phyloP scores from a whole-genome alignment of 148 eudicot genomes.

The Chenopodium album region DNA sequence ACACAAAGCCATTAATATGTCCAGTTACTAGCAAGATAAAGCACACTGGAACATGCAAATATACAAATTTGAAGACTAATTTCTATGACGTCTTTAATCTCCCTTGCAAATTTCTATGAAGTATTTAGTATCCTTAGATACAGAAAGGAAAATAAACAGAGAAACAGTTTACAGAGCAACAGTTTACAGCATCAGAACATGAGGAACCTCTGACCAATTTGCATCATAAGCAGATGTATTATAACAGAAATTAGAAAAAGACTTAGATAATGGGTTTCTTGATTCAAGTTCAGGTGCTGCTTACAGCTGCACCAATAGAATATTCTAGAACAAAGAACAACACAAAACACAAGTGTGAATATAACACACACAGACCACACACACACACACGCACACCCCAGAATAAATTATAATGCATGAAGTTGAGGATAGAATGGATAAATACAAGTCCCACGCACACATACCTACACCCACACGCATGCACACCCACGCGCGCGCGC shows the following conservation, averaged over 20 bases:
- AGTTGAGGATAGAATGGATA: neutral
- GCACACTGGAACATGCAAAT: neutral
- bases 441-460: neutral
- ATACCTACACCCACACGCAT: no score
- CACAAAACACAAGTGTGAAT: neutral
- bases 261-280: neutral
- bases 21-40: neutral
- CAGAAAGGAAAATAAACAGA: constrained; percentile 1
- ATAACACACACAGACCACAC: no score
- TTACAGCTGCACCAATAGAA: neutral
- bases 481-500: no score
- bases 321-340: neutral
- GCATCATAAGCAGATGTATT: neutral
- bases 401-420: neutral
- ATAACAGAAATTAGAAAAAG: neutral
- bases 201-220: neutral
- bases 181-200: neutral
- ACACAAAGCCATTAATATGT: constrained; percentile 8
- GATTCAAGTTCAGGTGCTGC: neutral
- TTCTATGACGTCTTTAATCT: neutral
- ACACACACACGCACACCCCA: neutral
- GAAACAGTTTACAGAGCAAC: neutral
- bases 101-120: neutral
- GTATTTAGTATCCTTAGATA: neutral
- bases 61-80: neutral